Conservation (phyloP, 306 rosid genomes). For the Gynostemma pentaphyllum region DNA sequence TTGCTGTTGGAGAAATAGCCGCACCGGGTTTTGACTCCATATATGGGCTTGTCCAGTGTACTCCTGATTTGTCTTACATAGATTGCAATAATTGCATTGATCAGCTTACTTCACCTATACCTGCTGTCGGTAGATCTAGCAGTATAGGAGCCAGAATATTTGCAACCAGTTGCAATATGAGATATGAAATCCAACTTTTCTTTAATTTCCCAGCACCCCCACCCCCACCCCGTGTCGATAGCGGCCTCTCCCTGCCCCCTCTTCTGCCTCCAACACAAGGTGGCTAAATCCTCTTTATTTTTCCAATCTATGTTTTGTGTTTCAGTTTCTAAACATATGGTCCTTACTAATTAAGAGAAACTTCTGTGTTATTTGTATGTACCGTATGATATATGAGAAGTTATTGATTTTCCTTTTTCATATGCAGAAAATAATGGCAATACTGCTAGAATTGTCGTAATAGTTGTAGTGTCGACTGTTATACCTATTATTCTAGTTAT, state of each 20-base stretch:
- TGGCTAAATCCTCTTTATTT: too few relatives aligned
- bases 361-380: too few relatives aligned
- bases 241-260: not conserved
- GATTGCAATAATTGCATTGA: slow-evolving; percentile 3
- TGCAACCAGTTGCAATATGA: not conserved
- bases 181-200: not conserved
- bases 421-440: not conserved
- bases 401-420: not conserved
- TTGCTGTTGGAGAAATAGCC: not conserved
- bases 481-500: not conserved
- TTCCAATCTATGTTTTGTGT: too few relatives aligned
- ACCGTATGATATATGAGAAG: too few relatives aligned
- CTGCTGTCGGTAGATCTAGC: too few relatives aligned
- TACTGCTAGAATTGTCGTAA: not conserved
- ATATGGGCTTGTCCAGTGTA: slow-evolving; percentile 8
- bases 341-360: too few relatives aligned
- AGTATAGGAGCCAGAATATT: not conserved
- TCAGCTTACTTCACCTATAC: not conserved
- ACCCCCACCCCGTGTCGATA: too few relatives aligned
- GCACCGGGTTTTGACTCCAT: not conserved
- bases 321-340: too few relatives aligned
- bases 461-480: not conserved
- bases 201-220: too few relatives aligned
- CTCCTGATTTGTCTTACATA: slow-evolving; percentile 7
- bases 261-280: not conserved